Conservation (phyloP, 2,329 filamentous ascomycete genomes). For the Orbilia oligospora region DNA sequence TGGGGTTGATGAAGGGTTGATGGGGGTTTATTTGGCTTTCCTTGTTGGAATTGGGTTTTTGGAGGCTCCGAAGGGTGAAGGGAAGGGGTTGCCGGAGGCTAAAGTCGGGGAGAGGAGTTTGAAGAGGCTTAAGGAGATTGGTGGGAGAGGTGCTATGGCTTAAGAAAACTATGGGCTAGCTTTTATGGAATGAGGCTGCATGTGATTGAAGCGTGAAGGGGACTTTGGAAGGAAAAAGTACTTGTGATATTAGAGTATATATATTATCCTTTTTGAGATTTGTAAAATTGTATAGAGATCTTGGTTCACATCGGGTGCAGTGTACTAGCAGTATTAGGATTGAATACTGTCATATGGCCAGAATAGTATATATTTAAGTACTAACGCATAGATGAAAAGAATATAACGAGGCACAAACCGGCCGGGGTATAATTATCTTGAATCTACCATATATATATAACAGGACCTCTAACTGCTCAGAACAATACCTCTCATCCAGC, state of each 20-base stretch:
- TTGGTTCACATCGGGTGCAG: too few species aligned
- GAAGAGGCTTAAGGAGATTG: slow-evolving; percentile 71
- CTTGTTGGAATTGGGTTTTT: slow-evolving; percentile 77
- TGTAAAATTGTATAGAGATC: not conserved
- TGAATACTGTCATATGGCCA: too few species aligned
- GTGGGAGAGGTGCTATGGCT: slow-evolving; percentile 69
- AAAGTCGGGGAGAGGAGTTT: slow-evolving; percentile 69
- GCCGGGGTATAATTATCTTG: too few species aligned
- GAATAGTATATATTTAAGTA: too few species aligned
- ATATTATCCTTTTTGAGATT: not conserved
- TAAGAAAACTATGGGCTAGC: slow-evolving; percentile 1
- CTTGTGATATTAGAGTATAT: slow-evolving; percentile 1
- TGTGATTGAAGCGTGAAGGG: not conserved
- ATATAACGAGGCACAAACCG: too few species aligned
- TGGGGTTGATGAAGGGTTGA: slow-evolving; percentile 74
- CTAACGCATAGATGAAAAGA: too few species aligned
- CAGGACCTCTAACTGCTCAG: too few species aligned
- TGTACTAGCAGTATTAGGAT: too few species aligned
- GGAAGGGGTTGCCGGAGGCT: slow-evolving; percentile 68
- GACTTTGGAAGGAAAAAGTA: not conserved
- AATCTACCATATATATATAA: too few species aligned
- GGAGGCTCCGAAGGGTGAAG: slow-evolving; percentile 65
- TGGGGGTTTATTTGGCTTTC: slow-evolving; percentile 77
- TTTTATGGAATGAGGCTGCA: too few species aligned
- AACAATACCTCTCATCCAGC: too few species aligned